Conservation (phyloP, 1,284 basidiomycete species). For the Fomitopsis palustris region DNA sequence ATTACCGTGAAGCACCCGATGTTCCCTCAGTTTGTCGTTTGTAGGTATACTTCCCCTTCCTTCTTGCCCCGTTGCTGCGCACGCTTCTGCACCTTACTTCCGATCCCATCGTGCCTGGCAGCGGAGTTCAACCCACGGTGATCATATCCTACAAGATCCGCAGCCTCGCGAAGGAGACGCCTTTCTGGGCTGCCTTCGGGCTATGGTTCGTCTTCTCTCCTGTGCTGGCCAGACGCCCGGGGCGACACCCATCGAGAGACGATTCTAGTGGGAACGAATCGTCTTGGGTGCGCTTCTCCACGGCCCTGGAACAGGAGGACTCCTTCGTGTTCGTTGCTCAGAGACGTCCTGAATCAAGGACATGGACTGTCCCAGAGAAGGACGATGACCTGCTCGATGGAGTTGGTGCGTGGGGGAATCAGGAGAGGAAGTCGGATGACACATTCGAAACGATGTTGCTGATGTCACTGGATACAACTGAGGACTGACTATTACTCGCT, state of each 20-base stretch:
- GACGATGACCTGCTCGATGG: conserved; percentile 58
- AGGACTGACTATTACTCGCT: neutral
- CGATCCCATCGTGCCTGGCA: conserved; percentile 33
- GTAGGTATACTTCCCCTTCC: conserved; percentile 71
- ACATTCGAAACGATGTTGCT: conserved; percentile 68
- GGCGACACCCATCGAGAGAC: too few relatives aligned
- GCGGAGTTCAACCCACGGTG: conserved; percentile 26
- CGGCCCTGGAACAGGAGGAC: conserved; percentile 35
- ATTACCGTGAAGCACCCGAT: neutral
- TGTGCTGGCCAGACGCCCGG: conserved; percentile 41
- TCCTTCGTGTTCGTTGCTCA: conserved; percentile 59
- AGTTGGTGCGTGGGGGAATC: conserved; percentile 43
- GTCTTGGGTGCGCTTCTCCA: conserved; percentile 25
- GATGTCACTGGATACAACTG: conserved; percentile 31
- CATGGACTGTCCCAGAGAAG: conserved; percentile 48
- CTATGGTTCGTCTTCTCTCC: conserved; percentile 76
- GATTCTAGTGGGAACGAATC: neutral
- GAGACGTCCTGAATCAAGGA: conserved; percentile 51
- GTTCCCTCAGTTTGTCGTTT: neutral
- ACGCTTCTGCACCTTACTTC: conserved; percentile 66
- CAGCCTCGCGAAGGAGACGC: conserved; percentile 70
- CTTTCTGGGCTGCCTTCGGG: conserved; percentile 82
- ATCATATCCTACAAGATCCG: conserved; percentile 77
- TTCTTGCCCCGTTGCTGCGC: conserved; percentile 67
- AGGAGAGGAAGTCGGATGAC: conserved; percentile 50